Evolutionary conservation across 495 filamentous ascomycete genomes (phyloP).

Genomic region (Parachaetomium inaequale): DNA sequence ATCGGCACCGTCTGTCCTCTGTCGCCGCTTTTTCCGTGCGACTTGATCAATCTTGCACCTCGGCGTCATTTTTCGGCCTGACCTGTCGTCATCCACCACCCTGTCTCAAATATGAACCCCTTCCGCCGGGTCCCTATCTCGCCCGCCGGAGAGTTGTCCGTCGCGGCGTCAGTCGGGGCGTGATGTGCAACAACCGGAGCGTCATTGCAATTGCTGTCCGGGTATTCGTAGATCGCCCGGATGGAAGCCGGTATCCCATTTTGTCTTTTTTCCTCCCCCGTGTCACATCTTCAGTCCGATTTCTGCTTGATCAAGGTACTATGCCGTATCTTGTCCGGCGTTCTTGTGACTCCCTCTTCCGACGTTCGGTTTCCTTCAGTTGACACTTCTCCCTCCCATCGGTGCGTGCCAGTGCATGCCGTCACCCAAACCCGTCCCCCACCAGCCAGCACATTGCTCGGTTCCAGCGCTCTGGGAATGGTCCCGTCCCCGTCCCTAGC

Average conservation of each 20-base stretch:
- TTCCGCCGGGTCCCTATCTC: too few relatives aligned
- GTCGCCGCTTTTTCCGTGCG: not conserved
- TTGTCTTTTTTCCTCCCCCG: not conserved
- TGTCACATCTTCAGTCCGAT: not conserved
- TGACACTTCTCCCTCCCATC: not conserved
- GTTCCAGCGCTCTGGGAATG: not conserved
- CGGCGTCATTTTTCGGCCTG: not conserved
- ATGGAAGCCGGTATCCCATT: not conserved
- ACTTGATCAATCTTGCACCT: not conserved
- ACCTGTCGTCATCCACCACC: not conserved
- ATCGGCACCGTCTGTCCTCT: not conserved
- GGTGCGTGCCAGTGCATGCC: not conserved
- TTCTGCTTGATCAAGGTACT: too few relatives aligned
- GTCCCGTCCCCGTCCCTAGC: not conserved
- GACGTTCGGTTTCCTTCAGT: not conserved
- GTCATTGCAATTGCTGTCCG: not conserved
- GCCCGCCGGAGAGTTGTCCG: too few relatives aligned
- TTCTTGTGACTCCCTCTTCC: not conserved
- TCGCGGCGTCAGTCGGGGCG: too few relatives aligned
- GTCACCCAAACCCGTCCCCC: not conserved
- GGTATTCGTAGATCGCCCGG: not conserved
- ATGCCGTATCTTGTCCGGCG: not conserved
- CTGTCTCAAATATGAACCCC: not conserved
- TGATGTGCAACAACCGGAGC: not conserved
- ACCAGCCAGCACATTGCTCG: not conserved